Evolutionary conservation across 1,139 yeast genomes (phyloP).

Genomic region (Saccharomyces hybrid): DNA sequence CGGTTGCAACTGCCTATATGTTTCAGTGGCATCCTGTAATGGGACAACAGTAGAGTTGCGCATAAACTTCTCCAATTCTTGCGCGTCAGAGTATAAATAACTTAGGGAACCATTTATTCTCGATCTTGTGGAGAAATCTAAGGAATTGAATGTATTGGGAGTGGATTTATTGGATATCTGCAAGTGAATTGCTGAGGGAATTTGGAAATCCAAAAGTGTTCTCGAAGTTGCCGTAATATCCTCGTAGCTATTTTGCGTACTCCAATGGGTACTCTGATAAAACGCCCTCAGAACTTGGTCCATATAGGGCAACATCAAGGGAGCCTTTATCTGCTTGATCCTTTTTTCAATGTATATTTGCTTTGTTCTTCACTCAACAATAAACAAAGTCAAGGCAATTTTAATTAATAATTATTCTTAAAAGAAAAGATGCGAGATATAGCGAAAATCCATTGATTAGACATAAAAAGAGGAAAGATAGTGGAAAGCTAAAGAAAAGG

Average conservation of each 20-base stretch:
- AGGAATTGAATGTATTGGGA: constrained; percentile 63
- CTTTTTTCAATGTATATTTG: neutral
- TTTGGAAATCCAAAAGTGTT: constrained; percentile 58
- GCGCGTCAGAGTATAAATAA: constrained; percentile 61
- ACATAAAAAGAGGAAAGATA: neutral
- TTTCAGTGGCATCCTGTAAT: constrained; percentile 70
- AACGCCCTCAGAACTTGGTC: constrained; percentile 73
- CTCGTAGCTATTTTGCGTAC: constrained; percentile 67
- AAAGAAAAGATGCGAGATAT: neutral
- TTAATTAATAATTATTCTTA: neutral
- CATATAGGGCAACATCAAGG: constrained; percentile 69
- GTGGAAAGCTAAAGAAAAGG: neutral
- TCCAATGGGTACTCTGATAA: constrained; percentile 65
- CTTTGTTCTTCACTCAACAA: constrained; percentile 1
- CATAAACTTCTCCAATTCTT: constrained; percentile 42
- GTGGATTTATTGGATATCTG: constrained; percentile 70
- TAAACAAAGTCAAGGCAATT: neutral
- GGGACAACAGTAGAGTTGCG: constrained; percentile 48
- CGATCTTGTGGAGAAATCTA: constrained; percentile 62
- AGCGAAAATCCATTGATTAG: neutral
- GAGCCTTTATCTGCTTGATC: neutral
- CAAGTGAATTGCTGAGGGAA: constrained; percentile 63
- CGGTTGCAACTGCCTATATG: constrained; percentile 59
- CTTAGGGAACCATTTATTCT: constrained; percentile 76
- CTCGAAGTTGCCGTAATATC: constrained; percentile 63